Evolutionary conservation across 2,329 filamentous ascomycete species (phyloP).

Genomic region (Juglanconis juglandina): DNA sequence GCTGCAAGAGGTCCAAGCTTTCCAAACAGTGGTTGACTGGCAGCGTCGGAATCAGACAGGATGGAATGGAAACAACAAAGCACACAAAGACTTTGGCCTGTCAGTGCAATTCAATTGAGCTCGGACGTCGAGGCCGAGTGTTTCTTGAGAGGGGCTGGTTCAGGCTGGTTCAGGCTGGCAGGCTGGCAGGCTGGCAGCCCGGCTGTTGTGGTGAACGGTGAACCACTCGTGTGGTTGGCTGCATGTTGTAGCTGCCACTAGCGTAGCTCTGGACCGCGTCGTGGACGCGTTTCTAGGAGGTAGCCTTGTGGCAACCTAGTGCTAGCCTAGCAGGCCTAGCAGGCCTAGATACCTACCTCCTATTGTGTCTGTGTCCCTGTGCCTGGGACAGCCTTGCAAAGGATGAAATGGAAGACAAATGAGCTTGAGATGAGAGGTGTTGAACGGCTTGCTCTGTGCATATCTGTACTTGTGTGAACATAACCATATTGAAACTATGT

Average conservation of each 20-base stretch:
- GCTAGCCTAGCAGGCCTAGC: background rate
- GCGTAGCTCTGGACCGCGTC: background rate
- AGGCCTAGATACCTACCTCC: no score
- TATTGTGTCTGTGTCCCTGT: no score
- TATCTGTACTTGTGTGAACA: no score
- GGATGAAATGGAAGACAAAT: no score
- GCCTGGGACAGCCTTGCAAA: no score
- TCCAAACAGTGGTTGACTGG: background rate
- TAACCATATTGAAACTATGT: no score
- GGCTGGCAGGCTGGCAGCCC: background rate
- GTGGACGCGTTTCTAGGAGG: background rate
- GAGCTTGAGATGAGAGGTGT: no score
- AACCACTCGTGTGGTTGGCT: background rate
- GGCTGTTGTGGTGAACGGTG: constrained; percentile 3
- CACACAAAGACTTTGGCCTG: background rate
- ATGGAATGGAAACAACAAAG: background rate
- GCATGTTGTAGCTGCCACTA: background rate
- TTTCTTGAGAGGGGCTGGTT: background rate
- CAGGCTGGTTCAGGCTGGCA: no score
- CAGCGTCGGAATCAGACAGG: background rate
- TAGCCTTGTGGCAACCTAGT: background rate
- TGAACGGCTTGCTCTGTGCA: no score
- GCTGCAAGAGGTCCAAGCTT: background rate
- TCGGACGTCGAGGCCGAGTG: background rate
- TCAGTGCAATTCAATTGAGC: background rate